Evolutionary conservation across 192 early-diverging fungal species (phyloP), one percentile per base, ranked within the genome.

Genomic region (Coemansia sp.): DNA sequence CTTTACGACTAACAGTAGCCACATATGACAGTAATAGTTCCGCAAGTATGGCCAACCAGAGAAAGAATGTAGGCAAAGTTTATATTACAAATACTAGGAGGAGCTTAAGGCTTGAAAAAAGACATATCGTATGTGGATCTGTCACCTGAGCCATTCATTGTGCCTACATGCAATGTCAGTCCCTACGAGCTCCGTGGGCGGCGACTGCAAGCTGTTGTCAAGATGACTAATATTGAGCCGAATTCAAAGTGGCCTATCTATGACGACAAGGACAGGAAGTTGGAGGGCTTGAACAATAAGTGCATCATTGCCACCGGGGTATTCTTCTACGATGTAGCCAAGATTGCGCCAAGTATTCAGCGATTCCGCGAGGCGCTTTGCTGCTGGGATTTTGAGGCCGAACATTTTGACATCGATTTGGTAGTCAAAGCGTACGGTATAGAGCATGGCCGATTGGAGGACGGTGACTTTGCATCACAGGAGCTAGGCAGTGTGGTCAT

Each of bases 231-330:
- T 5, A 34, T 34, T 34, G 33, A 34, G 33, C 33, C 6, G 33
- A 34, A 2, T 34, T 34, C 33, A 34, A 34, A 34, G 33, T 5
- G 33, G 33, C 33, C 33, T 5, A 34, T 34, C 33, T 34, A 34
- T 34, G 33, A 34, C 33, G 33, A 5, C 33, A 34, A 34, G 33
- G 33, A 2, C 33, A 5, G 33, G 33, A 34, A 34, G 33, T 34
- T 34, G 33, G 33, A 2, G 33, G 33, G 33, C 1, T 34, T 34
- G 33, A 5, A 34, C 33, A 34, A 34, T 34, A 5, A 34, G 1
- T 5, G 33, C 33, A 91, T 94, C 41, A 80, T 89, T 4, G 90
- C 92, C 3, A 89, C 90, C 0, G 92, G 90, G 5, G 84, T 94
- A 39, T 88, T 88, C 71, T 92, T 91, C 74, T 92, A 91, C 72